phyloP scores from a whole-genome alignment of 306 rosid genomes.

The Prunus fruticosa region DNA sequence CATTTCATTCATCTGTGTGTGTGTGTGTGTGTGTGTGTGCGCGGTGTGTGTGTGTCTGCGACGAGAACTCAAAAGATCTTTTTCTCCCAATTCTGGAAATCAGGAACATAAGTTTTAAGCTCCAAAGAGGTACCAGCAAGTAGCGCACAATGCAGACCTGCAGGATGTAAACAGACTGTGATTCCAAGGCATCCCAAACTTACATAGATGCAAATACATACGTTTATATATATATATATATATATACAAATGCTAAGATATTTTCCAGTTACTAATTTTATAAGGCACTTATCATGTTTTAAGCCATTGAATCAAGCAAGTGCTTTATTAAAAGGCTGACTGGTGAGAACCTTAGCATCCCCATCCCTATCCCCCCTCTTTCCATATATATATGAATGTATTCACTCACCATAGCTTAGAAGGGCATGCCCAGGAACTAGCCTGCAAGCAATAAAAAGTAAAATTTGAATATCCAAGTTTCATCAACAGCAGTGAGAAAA shows the following conservation, averaged over 20 bases:
- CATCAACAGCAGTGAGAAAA: conserved; percentile 10
- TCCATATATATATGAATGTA: background rate
- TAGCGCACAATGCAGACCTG: conserved; percentile 92
- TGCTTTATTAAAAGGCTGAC: background rate
- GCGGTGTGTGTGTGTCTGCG: background rate
- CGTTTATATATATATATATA: background rate
- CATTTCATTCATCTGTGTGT: background rate
- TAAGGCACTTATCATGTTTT: background rate
- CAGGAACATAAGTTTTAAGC: conserved; percentile 14
- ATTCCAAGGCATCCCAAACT: conserved; percentile 21
- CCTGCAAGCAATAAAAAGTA: conserved; percentile 47
- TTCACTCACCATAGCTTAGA: conserved; percentile 69
- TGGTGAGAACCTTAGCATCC: background rate
- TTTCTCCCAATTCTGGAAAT: background rate
- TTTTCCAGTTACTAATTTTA: background rate
- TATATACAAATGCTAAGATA: background rate
- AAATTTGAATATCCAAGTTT: conserved; percentile 8
- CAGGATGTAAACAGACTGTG: conserved; percentile 29
- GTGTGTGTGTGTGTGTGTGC: background rate
- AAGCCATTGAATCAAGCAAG: background rate
- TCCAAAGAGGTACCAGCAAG: conserved; percentile 68
- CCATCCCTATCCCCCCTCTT: background rate
- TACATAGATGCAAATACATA: conserved; percentile 15
- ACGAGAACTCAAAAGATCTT: background rate
- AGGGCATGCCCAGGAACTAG: conserved; percentile 79